Conservation (phyloP, 768 basidiomycete genomes). For the Hericium erinaceus region DNA sequence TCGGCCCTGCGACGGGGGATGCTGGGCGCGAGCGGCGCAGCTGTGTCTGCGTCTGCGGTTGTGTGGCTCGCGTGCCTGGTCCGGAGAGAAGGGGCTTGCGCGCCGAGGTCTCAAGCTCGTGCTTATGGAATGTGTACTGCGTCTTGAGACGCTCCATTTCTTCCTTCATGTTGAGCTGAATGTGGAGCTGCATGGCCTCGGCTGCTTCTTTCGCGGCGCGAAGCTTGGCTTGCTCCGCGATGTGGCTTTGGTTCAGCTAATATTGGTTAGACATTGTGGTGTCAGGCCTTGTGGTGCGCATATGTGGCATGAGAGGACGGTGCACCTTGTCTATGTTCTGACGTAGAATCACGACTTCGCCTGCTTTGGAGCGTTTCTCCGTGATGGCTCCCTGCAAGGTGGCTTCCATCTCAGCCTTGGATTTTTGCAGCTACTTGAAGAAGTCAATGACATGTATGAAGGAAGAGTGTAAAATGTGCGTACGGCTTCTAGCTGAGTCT, state of each 20-base stretch:
- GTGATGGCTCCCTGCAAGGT: slow-evolving; percentile 7
- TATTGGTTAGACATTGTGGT: not conserved
- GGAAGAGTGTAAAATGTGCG: not conserved
- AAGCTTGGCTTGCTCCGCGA: slow-evolving; percentile 7
- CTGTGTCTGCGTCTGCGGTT: slow-evolving; percentile 3
- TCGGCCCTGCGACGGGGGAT: not conserved
- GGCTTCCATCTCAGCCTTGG: slow-evolving; percentile 6
- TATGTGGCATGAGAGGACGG: not conserved
- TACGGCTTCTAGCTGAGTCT: slow-evolving; percentile 3
- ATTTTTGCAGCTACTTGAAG: slow-evolving; percentile 3
- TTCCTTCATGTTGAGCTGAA: slow-evolving; percentile 4
- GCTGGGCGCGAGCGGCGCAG: not conserved
- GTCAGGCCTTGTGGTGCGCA: not conserved
- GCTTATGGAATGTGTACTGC: slow-evolving; percentile 13
- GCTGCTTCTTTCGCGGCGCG: slow-evolving; percentile 8
- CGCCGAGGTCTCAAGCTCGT: slow-evolving; percentile 9
- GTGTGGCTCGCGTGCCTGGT: not conserved
- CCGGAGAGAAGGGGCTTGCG: not conserved
- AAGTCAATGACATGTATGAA: not conserved
- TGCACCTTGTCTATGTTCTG: slow-evolving; percentile 10
- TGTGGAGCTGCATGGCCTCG: slow-evolving; percentile 6
- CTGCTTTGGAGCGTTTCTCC: slow-evolving; percentile 13
- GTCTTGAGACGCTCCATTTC: slow-evolving; percentile 13
- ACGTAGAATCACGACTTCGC: slow-evolving; percentile 13
- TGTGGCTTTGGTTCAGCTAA: slow-evolving; percentile 2